Base-by-base conservation (phyloP, 768 basidiomycete genomes). In the Tubosaeta brunneosetosa region DNA sequence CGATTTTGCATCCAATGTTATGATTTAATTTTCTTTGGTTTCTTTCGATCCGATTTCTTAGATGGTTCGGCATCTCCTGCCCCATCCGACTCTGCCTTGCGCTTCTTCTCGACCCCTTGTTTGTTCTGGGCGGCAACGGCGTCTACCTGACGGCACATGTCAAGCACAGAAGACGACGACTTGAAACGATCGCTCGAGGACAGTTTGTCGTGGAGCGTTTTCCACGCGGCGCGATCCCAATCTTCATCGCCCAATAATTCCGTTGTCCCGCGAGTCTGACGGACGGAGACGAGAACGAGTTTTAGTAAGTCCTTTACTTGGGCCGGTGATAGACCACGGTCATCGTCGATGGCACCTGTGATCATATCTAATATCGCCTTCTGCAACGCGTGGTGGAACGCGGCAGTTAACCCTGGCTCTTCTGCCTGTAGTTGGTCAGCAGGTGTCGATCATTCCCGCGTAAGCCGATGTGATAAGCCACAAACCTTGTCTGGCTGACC, bases 221-320 rank as follows among this genome's bases (percentile, higher is more conserved):
- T 72, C 82, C 92, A 91, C 2, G 71, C 65, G 4, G 72, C 61
- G 1, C 81, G 73, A 47, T 83, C 74, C 92, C 92, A 95, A 5
- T 77, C 67, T 4, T 65, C 57, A 11, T 63, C 56, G 3, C 67
- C 61, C 14, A 67, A 66, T 0, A 68, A 52, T 29, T 61, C 44
- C 77, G 63, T 8, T 78, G 77, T 50, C 81, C 83, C 53, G 54
- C 52, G 66, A 1, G 84, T 81, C 53, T 84, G 82, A 49, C 90
- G 83, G n/a, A 84, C 73, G 45, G 81, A 80, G 17, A 77, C 62
- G 26, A 90, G 71, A 0, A 75, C 84, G 47, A 88, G 69, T 68
- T 90, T 94, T 51, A 92, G 66, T 17, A 92, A 65, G n/a, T 88
- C 86, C 69, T 91, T 95, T 61, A 87, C 62, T 56, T 91, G 88